Evolutionary conservation across 257 asterid genomes (phyloP), one percentile per base, ranked within the genome.

Genomic region (Vinca minor): DNA sequence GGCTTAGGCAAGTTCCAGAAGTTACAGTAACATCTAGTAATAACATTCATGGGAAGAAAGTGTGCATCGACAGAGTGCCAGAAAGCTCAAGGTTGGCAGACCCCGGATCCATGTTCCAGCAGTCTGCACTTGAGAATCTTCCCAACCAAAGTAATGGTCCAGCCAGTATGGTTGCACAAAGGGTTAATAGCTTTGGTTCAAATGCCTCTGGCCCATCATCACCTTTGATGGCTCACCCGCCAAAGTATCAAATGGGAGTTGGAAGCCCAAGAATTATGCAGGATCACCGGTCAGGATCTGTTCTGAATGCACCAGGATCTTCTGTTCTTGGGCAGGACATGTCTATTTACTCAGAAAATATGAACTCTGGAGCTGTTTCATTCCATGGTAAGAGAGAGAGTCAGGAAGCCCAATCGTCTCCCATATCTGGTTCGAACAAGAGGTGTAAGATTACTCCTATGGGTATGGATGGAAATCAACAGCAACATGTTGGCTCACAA

Each of bases 291-390:
- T 46, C 87, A n/a, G 87, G 82, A 45, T 36, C 88, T 64, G 81
- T 77, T 64, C 41, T 73, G 68, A 83, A 70, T 76, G 69, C 88
- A 35, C 71, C 94, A 53, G 82, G 69, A 58, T 82, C 83, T 73
- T 88, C 98, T 65, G n/a, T n/a, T n/a, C 86, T 90, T 69, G 86
- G 79, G 63, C 95, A 81, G 72, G 95, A 85, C 64, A 77, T 78
- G 83, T 73, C 81, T 57, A 79, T 87, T 34, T 81, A 84, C 53
- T 23, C 79, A 15, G 91, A 84, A 71, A 82, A 80, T 58, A 56
- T 70, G 41, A 68, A 64, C 66, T 59, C 77, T 62, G 70, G 67
- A 38, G 61, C 83, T 71, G 64, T 82, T 82, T 74, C 85, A 35
- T 52, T 84, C 71, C 89, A 85, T 75, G 87, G 83, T 69, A 87